These are phyloP conservation scores for Kwoniella sp. DNA, from an alignment of 768 basidiomycete genomes.

Conservation along the genomic window DNA sequence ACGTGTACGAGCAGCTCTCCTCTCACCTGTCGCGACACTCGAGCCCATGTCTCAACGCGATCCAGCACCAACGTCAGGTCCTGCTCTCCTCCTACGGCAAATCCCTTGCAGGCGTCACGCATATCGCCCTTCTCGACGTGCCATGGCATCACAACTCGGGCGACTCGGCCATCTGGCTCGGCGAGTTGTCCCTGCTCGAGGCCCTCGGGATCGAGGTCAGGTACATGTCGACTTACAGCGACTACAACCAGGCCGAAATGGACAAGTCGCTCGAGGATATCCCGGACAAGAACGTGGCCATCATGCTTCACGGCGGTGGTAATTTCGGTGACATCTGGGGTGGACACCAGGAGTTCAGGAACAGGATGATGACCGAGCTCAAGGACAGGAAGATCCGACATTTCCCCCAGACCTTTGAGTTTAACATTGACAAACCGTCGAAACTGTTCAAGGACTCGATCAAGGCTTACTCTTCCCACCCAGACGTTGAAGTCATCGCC, in stretches of 20 bases:
- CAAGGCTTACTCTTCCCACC: slow-evolving; percentile 8
- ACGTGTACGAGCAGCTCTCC: not conserved
- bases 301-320: slow-evolving; percentile 14
- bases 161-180: slow-evolving; percentile 18
- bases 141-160: slow-evolving; percentile 21
- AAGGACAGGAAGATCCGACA: slow-evolving; percentile 11
- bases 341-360: slow-evolving; percentile 12
- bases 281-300: slow-evolving; percentile 2
- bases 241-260: slow-evolving; percentile 6
- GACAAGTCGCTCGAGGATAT: slow-evolving; percentile 11
- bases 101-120: slow-evolving; percentile 9
- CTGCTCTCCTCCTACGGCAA: slow-evolving; percentile 4
- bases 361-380: slow-evolving; percentile 5
- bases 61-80: slow-evolving; percentile 7
- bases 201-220: slow-evolving; percentile 7
- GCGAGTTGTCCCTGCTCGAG: slow-evolving; percentile 9
- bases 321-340: slow-evolving; percentile 19
- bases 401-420: slow-evolving; percentile 19
- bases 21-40: not conserved
- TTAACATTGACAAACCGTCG: slow-evolving; percentile 7
- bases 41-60: slow-evolving; percentile 13
- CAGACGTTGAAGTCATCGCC: slow-evolving; percentile 6
- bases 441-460: slow-evolving; percentile 6
- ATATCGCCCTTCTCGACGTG: slow-evolving; percentile 8
- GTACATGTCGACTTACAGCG: slow-evolving; percentile 6